Conservation (phyloP, 1,284 basidiomycete species). For the Malassezia slooffiae region DNA sequence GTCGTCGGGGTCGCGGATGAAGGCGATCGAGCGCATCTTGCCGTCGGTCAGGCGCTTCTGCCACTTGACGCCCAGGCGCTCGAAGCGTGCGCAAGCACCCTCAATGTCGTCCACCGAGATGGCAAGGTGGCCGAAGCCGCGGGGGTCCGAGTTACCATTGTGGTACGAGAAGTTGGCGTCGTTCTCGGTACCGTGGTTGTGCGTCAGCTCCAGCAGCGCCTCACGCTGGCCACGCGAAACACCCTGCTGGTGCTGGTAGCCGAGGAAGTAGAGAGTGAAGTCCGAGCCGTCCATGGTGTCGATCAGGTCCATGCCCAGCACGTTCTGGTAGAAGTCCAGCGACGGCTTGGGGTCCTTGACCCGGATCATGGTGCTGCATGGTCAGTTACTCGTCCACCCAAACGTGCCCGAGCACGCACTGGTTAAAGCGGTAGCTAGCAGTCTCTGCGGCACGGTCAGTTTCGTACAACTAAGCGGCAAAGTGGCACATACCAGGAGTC, state of each 20-base stretch:
- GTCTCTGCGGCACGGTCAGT: conserved; percentile 25
- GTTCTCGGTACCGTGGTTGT: conserved; percentile 45
- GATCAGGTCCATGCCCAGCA: conserved; percentile 77
- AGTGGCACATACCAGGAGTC: conserved; percentile 3
- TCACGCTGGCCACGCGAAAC: conserved; percentile 55
- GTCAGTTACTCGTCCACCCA: background rate
- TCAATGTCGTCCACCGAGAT: conserved; percentile 73
- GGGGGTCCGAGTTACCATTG: conserved; percentile 41
- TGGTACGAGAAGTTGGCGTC: conserved; percentile 33
- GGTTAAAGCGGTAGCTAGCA: conserved; percentile 38
- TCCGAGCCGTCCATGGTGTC: conserved; percentile 48
- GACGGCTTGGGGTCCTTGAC: conserved; percentile 67
- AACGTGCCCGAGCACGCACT: conserved; percentile 18
- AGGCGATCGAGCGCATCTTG: conserved; percentile 67
- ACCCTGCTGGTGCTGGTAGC: conserved; percentile 57
- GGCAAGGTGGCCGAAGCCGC: conserved; percentile 55
- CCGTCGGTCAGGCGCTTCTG: conserved; percentile 79
- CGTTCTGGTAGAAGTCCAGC: conserved; percentile 41
- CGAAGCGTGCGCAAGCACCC: conserved; percentile 71
- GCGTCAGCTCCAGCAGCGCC: conserved; percentile 46
- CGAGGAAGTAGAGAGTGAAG: conserved; percentile 64
- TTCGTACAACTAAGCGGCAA: too few species aligned
- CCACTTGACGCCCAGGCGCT: conserved; percentile 68
- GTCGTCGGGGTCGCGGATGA: conserved; percentile 64
- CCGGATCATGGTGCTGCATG: conserved; percentile 67